phyloP scores from a whole-genome alignment of 768 basidiomycete species.

The Paxillus rubicundulus region DNA sequence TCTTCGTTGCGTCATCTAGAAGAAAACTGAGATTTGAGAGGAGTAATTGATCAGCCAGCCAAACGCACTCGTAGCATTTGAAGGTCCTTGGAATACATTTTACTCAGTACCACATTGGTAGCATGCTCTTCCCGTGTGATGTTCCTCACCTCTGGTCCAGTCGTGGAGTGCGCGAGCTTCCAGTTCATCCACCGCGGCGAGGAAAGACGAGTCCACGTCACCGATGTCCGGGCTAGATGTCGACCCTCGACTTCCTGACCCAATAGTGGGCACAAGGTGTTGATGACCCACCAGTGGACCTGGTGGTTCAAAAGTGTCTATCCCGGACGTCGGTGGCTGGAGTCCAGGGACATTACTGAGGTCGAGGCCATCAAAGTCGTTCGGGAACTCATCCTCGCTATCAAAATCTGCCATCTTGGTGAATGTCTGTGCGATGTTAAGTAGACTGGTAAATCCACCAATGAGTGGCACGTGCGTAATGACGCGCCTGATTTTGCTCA shows the following conservation, averaged over 20 bases:
- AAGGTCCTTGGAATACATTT: constrained; percentile 4
- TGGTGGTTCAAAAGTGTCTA: neutral
- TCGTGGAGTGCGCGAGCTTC: constrained; percentile 35
- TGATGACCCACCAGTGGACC: neutral
- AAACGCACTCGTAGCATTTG: constrained; percentile 8
- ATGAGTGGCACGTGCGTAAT: neutral
- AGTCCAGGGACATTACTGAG: constrained; percentile 40
- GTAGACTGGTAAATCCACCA: too few species aligned
- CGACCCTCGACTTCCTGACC: neutral
- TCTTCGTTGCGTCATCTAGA: neutral
- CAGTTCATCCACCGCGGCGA: constrained; percentile 44
- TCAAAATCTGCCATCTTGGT: constrained; percentile 23
- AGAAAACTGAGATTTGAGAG: neutral
- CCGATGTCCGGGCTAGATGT: constrained; percentile 2
- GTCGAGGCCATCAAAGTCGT: constrained; percentile 51
- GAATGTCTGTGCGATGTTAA: neutral
- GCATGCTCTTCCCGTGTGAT: neutral
- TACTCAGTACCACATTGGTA: neutral
- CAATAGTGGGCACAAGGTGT: constrained; percentile 1
- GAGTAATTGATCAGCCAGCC: neutral
- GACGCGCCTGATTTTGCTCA: neutral
- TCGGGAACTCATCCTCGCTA: constrained; percentile 53
- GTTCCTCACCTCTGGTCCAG: constrained; percentile 9
- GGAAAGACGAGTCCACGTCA: constrained; percentile 24
- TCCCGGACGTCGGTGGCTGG: constrained; percentile 10